Percentiles rank a stretch among this genome's conserved stretches.
Evolutionary conservation across 805 yeast genomes (phyloP).

Genomic region (Cyberlindnera maritima): DNA sequence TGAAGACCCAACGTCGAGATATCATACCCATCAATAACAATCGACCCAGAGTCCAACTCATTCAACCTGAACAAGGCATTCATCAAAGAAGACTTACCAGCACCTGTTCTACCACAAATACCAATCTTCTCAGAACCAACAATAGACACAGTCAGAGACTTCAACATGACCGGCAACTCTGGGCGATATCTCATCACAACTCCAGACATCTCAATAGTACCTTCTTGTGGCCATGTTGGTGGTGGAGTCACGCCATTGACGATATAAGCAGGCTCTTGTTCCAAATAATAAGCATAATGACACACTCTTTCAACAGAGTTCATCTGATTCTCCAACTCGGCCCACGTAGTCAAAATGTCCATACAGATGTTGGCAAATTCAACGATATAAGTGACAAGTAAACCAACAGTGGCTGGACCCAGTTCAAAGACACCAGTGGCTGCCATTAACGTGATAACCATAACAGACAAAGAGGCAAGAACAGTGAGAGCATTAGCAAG

Average conservation of each 20-base stretch:
- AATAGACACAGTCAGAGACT: conserved; percentile 45
- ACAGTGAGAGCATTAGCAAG: conserved; percentile 54
- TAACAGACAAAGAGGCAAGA: conserved; percentile 45
- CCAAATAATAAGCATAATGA: conserved; percentile 60
- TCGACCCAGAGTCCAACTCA: conserved; percentile 57
- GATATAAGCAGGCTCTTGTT: conserved; percentile 61
- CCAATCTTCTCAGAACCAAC: conserved; percentile 56
- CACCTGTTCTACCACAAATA: conserved; percentile 66
- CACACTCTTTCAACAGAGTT: conserved; percentile 70
- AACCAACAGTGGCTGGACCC: conserved; percentile 61
- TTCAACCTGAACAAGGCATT: conserved; percentile 55
- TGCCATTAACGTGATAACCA: conserved; percentile 56
- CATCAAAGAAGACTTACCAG: conserved; percentile 64
- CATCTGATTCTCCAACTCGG: conserved; percentile 70
- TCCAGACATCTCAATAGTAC: conserved; percentile 46
- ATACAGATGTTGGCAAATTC: conserved; percentile 37
- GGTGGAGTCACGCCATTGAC: conserved; percentile 31
- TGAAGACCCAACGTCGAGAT: conserved; percentile 57
- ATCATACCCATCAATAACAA: conserved; percentile 65
- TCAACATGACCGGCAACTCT: conserved; percentile 61
- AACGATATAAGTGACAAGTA: conserved; percentile 59
- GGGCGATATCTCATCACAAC: conserved; percentile 63
- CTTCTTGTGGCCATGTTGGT: conserved; percentile 20
- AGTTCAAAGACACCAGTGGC: conserved; percentile 56
- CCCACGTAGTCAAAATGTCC: conserved; percentile 47